Evolutionary conservation across 805 yeast species (phyloP).

Genomic region (Candida hungchunana): DNA sequence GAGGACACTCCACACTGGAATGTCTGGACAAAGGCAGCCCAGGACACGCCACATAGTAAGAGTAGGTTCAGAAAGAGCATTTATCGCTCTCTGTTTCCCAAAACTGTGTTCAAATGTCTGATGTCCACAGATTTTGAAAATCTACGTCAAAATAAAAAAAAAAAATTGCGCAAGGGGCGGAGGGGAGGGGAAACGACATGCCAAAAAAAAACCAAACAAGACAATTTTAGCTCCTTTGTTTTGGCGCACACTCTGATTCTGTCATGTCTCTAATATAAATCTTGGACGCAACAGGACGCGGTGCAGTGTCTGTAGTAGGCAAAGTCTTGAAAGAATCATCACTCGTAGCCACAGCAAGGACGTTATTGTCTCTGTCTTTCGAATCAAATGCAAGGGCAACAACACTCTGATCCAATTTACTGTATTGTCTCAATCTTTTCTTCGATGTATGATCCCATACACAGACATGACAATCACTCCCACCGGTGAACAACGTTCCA

Average conservation of each 20-base stretch:
- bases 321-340: conserved; percentile 45
- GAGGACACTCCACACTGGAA: conserved; percentile 1
- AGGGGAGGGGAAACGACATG: no score
- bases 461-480: conserved; percentile 84
- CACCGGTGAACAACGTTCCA: conserved; percentile 84
- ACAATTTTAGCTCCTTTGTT: neutral
- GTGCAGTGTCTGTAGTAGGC: conserved; percentile 22
- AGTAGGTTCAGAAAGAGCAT: no score
- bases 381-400: conserved; percentile 36
- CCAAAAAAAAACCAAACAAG: neutral
- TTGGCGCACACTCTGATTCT: conserved; percentile 1
- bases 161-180: no score
- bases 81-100: neutral
- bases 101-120: neutral
- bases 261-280: conserved; percentile 17
- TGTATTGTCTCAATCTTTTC: conserved; percentile 71
- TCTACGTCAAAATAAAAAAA: no score
- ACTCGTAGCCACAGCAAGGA: conserved; percentile 43
- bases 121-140: no score
- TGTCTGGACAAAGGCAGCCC: conserved; percentile 2
- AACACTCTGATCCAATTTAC: conserved; percentile 44
- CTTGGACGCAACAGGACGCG: conserved; percentile 14
- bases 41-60: no score
- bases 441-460: conserved; percentile 86
- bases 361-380: conserved; percentile 19